Evolutionary conservation across 148 eudicot species (phyloP).

Genomic region (Nepenthes gracilis): DNA sequence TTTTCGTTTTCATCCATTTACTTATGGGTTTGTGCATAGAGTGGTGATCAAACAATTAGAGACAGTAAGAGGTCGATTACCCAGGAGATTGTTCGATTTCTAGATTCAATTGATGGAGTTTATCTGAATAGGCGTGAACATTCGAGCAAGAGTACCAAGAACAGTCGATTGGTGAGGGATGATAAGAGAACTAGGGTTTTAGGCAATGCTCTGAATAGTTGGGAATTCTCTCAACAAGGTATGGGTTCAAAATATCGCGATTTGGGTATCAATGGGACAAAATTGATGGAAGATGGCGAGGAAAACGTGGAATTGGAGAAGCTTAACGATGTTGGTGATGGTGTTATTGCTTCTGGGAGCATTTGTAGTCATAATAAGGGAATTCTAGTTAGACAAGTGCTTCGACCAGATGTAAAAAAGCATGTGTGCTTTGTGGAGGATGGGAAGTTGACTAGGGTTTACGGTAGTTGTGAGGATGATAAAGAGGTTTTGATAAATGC

Average conservation of each 20-base stretch:
- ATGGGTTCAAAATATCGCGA: conserved; percentile 11
- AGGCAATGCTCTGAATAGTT: conserved; percentile 8
- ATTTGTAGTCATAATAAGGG: conserved; percentile 15
- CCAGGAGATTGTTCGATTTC: conserved; percentile 44
- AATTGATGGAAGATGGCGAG: conserved; percentile 22
- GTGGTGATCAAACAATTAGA: conserved; percentile 72
- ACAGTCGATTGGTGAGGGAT: conserved; percentile 20
- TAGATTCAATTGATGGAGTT: conserved; percentile 47
- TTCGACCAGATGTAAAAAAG: conserved; percentile 27
- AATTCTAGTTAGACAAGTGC: conserved; percentile 16
- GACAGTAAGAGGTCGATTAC: conserved; percentile 57
- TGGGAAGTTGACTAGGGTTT: conserved; percentile 34
- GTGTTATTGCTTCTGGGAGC: conserved; percentile 10
- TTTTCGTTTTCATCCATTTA: conserved; percentile 2
- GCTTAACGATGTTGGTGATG: conserved; percentile 10
- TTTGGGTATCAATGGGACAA: conserved; percentile 17
- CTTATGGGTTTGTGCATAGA: conserved; percentile 34
- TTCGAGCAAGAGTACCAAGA: conserved; percentile 27
- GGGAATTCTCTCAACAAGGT: conserved; percentile 4
- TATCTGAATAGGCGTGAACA: conserved; percentile 26
- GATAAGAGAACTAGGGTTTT: conserved; percentile 25
- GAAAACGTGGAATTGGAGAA: not conserved
- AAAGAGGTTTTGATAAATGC: conserved; percentile 15
- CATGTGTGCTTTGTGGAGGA: conserved; percentile 58
- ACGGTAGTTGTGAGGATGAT: conserved; percentile 25